Evolutionary conservation across 1,284 basidiomycete genomes (phyloP), one percentile per base, ranked within the genome.

Genomic region (Takashimella tepidaria): DNA sequence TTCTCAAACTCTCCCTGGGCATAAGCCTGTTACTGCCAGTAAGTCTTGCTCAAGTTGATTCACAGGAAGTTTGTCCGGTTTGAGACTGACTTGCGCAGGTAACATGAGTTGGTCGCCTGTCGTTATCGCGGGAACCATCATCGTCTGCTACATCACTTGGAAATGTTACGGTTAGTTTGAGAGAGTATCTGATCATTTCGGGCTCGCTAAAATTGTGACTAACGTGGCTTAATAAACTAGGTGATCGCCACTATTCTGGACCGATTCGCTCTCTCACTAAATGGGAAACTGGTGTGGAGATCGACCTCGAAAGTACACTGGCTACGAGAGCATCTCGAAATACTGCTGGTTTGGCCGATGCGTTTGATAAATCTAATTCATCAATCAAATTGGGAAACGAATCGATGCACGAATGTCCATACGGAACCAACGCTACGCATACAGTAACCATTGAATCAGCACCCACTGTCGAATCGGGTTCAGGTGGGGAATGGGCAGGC

Each of bases 221-320:
- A 8, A 37, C 10, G 10, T 37, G 31, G 16, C 31, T 37, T 8
- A 19, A 6, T 16, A 13, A 2, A 6, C 3, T 24, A 46, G 45
- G 45, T 26, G 37, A 50, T 54, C 11, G 47, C 50, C 66, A 76
- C 52, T 76, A 74, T 55, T 70, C 69, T 20, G 74, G 74, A 4
- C 74, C 74, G 0, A 74, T 76, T 41, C 63, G 67, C 50, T 68
- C 73, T 0, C 53, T 76, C 24, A 76, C 74, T 0, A 73, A 73
- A 52, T 76, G 74, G 74, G 66, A 75, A 46, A 70, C 73, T 8
- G 74, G 74, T 13, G 67, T 74, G 8, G 73, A 73, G 49, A 70
- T 76, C 16, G 73, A 75, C 54, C 57, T 67, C 13, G 62, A 62
- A 50, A 43, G 51, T 16, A 60, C 64, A 5, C 51, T 67, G 40